A percentile compares a stretch with the other conserved stretches of the same genome.
phyloP scores from a whole-genome alignment of 345 rosid genomes.

The Microcos paniculata region DNA sequence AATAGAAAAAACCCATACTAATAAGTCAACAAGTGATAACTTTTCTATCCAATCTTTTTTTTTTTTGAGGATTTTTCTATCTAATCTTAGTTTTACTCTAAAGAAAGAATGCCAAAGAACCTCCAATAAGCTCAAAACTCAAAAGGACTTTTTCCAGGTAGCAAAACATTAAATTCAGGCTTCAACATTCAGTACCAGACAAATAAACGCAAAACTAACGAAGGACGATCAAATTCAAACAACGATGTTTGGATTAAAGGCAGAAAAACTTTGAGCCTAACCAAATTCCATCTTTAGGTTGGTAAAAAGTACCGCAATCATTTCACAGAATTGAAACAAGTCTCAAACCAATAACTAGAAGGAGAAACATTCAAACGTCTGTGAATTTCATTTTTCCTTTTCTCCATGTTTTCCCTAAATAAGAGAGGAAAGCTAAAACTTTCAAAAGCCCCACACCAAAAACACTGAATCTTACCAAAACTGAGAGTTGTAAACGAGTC shows the following conservation, averaged over 20 bases:
- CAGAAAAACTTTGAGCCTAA: not conserved
- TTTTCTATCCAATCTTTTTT: not conserved
- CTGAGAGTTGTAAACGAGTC: not conserved
- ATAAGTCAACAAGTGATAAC: not conserved
- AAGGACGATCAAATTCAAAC: not conserved
- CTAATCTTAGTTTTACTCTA: not conserved
- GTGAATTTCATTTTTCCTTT: not conserved
- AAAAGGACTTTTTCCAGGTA: not conserved
- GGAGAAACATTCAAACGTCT: not conserved
- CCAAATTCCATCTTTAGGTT: too few relatives aligned
- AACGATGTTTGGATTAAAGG: slow-evolving; percentile 2
- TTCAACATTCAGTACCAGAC: not conserved
- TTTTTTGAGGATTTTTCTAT: not conserved
- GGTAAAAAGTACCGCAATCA: not conserved
- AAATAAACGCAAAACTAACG: slow-evolving; percentile 7
- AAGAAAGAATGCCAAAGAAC: not conserved
- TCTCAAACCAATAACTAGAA: not conserved
- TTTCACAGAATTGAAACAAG: not conserved
- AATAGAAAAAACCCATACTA: not conserved
- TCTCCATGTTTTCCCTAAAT: not conserved
- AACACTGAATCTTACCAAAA: not conserved
- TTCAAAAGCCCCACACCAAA: not conserved
- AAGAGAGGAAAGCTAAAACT: not conserved
- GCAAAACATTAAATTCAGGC: not conserved
- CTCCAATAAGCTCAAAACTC: not conserved